Base-by-base conservation (phyloP, 192 early-diverging fungal genomes). In the Mortierella antarctica region DNA sequence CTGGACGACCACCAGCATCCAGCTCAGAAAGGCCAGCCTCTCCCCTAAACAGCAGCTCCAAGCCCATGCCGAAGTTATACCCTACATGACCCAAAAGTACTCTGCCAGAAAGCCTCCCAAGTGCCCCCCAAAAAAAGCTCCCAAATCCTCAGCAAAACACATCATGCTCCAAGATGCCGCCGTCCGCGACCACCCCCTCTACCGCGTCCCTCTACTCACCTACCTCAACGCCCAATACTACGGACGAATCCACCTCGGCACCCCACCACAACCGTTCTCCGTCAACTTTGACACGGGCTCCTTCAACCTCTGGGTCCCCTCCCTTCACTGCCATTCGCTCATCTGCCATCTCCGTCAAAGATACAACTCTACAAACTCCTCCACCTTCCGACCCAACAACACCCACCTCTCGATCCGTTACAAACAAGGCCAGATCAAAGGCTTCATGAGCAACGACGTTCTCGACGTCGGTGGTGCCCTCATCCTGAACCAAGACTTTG, bases 261-360 rank as follows among this genome's bases (percentile, higher is more conserved):
- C 94, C 18, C 97, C 97, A 20, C 85, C 92, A 39, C 96, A 99
- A 84, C 91, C 85, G 9, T 99, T 99, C 86, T 91, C 91, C 59
- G 95, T 97, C 42, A 92, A 96, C 47, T 95, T 96, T 57, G 97
- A 99, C 83, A 99, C 97, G 7, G 97, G 96, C 31, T 96, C 92
- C 51, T 93, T 93, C 46, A 98, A 98, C 83, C 87, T 98, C 57
- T 98, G 97, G 97, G 96, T 99, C 31, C 97, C 97, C 12, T 97
- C 95, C 18, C 93, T 93, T 7, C 91, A 92, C 63, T 99, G 98
- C 89, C 87, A 83, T 41, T 97, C 95, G 5, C 97, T 99, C 70
- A 96, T 97, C 4, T 99, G 98, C 70, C 98, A 92, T 89, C 86
- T 99, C 55, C 98, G 99, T 82, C 71, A 86, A 47, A 90, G 93